Base-by-base conservation (phyloP, 306 rosid species). In the Lithocarpus polystachyus region DNA sequence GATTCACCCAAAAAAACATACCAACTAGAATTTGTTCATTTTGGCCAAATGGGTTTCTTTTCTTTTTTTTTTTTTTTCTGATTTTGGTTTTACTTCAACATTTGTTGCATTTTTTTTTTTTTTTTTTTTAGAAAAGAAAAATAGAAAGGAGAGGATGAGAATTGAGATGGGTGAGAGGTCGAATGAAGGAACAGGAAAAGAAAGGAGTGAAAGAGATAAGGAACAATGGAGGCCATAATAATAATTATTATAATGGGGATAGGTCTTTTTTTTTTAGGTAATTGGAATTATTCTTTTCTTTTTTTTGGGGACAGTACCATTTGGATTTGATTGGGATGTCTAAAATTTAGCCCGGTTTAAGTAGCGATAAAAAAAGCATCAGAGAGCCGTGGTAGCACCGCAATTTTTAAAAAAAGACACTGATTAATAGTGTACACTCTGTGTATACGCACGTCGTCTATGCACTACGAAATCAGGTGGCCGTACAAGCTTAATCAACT, bases 161-260 rank as follows among this genome's bases (percentile, higher is more conserved):
- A 19, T 19, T 33, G 52, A 29, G 61, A 59, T 4, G 76, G 81
- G 80, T 67, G 86, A 75, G 80, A 86, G 88, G 83, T 40, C 60
- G 79, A 73, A 78, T 53, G 88, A 65, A 75, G 56, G 74, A 80
- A 40, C 71, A 62, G 79, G 68, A 31, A 51, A 67, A 77, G 72
- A 51, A 31, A 24, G 71, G 76, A 75, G 73, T 51, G 82, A 85
- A 85, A 85, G 89, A 83, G 95, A 91, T 91, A 83, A 89, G 95
- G 92, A 81, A 79, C 76, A 86, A 67, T 10, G 86, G 85, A 86
- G 85, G 75, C 92, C 97, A 86, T 86, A 87, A 90, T 87, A 87
- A 91, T 87, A 37, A 8, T 37, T 7, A 8, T 37, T 37, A 37
- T 37, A 37, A 37, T 37, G 45, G 45, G 85, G 61, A 72, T 71